Evolutionary conservation across 192 early-diverging fungal species (phyloP).

Genomic region (Dissophora ornata): DNA sequence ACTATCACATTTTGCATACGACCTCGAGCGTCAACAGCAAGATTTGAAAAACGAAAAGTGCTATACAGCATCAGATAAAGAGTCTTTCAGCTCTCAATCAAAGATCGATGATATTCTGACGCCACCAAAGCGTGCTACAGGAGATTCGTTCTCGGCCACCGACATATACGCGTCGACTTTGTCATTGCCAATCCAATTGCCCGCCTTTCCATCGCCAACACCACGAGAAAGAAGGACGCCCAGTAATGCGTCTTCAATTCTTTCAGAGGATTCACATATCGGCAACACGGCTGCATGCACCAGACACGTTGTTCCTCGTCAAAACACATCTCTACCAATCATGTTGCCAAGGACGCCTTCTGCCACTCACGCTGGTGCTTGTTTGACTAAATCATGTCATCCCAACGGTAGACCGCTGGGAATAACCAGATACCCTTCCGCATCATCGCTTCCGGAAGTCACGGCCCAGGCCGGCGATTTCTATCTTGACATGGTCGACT

Average conservation of each 20-base stretch:
- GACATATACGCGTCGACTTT: neutral
- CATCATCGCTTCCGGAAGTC: neutral
- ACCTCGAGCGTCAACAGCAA: neutral
- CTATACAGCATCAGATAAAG: too few species aligned
- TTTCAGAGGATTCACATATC: too few species aligned
- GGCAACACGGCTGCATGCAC: too few species aligned
- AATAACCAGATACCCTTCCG: neutral
- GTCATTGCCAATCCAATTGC: slow-evolving; percentile 12
- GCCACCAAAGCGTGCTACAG: neutral
- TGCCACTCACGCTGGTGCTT: too few species aligned
- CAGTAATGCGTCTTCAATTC: neutral
- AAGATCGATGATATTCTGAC: too few species aligned
- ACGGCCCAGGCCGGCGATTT: slow-evolving; percentile 2
- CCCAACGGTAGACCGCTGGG: too few species aligned
- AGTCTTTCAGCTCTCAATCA: too few species aligned
- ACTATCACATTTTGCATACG: neutral
- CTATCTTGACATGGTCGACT: slow-evolving; percentile 25
- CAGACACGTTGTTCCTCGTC: too few species aligned
- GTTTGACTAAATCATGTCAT: too few species aligned
- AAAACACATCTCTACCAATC: too few species aligned
- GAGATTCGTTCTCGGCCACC: neutral
- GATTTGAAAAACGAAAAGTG: neutral
- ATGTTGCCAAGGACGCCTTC: too few species aligned
- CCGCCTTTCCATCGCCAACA: slow-evolving; percentile 9
- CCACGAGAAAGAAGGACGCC: neutral